phyloP scores from a whole-genome alignment of 2,329 filamentous ascomycete species.

The Capronia americana region DNA sequence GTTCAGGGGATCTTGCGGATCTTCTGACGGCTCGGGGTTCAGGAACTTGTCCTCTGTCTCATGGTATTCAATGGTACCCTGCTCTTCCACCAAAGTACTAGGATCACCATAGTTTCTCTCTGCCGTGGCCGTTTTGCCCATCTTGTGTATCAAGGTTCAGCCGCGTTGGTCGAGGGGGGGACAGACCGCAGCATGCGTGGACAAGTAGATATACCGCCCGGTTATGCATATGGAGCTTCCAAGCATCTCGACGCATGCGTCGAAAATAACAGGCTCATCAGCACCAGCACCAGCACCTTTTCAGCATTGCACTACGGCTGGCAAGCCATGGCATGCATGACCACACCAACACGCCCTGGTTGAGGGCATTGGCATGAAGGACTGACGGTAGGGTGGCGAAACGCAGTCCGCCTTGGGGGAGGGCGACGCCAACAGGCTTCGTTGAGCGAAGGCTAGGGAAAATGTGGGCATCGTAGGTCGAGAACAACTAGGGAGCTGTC shows the following conservation, averaged over 20 bases:
- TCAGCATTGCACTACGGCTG: neutral
- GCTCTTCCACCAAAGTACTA: constrained; percentile 16
- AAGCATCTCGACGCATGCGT: constrained; percentile 16
- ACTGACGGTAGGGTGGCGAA: neutral
- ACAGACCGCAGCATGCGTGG: neutral
- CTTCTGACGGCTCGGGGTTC: constrained; percentile 31
- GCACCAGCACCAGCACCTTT: constrained; percentile 14
- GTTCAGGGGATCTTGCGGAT: constrained; percentile 40
- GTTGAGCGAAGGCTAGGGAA: neutral
- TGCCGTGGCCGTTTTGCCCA: neutral
- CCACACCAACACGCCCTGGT: neutral
- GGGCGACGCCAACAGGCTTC: neutral
- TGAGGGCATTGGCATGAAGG: neutral
- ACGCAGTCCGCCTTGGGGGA: neutral
- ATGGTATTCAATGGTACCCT: neutral
- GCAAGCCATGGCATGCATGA: constrained; percentile 15
- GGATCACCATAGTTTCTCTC: constrained; percentile 3
- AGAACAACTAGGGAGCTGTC: neutral
- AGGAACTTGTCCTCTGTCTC: neutral
- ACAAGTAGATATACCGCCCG: constrained; percentile 8
- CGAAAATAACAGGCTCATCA: constrained; percentile 8
- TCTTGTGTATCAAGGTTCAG: neutral
- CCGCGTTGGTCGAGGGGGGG: neutral
- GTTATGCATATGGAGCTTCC: neutral
- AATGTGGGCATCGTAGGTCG: constrained; percentile 6